phyloP scores from a whole-genome alignment of 257 asterid genomes.

The Agastache rugosa region DNA sequence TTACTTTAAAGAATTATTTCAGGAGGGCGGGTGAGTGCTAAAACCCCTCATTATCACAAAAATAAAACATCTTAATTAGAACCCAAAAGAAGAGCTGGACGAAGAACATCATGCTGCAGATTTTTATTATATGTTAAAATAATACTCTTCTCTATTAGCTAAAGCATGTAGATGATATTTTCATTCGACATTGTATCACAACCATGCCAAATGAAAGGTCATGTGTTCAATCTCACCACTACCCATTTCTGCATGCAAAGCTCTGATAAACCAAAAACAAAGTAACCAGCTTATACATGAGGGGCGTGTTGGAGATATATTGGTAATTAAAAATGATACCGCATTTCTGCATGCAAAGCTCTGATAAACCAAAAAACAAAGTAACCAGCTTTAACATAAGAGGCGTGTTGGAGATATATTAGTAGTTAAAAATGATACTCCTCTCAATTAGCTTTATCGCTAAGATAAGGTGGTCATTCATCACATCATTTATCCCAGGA shows the following conservation, averaged over 20 bases:
- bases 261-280: not conserved
- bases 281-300: not conserved
- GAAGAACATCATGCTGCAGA: not conserved
- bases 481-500: constrained; percentile 24
- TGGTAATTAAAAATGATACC: too few species aligned
- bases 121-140: not conserved
- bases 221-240: not conserved
- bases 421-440: not conserved
- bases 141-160: not conserved
- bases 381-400: not conserved
- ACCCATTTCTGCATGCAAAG: not conserved
- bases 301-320: not conserved
- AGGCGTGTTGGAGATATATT: not conserved
- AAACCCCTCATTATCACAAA: constrained; percentile 17
- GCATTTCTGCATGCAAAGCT: not conserved
- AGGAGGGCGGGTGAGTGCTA: constrained; percentile 13
- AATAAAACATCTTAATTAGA: not conserved
- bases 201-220: not conserved
- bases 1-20: constrained; percentile 13
- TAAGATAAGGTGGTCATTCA: not conserved
- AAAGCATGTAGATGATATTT: constrained; percentile 8
- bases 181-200: not conserved
- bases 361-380: not conserved
- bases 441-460: not conserved
- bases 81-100: constrained; percentile 4